A percentile compares a stretch with the other conserved stretches of the same genome.
Conservation (phyloP, 345 rosid species). For the Brassica incana region DNA sequence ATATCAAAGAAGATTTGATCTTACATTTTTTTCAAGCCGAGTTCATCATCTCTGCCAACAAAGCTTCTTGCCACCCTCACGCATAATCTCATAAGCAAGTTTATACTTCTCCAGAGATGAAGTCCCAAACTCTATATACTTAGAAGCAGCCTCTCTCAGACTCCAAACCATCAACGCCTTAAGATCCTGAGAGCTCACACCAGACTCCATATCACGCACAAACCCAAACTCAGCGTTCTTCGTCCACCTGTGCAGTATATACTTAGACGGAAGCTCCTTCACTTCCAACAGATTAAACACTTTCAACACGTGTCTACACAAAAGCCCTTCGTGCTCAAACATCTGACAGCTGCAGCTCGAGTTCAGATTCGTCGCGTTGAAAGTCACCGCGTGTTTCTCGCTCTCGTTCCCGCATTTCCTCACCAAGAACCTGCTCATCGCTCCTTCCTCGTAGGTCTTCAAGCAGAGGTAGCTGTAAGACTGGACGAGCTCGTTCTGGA, state of each 20-base stretch:
- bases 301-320: slow-evolving; percentile 78
- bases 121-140: slow-evolving; percentile 71
- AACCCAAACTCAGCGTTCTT: slow-evolving; percentile 73
- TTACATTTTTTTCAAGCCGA: slow-evolving; percentile 24
- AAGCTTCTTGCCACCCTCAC: slow-evolving; percentile 79
- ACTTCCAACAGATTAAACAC: slow-evolving; percentile 69
- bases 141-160: slow-evolving; percentile 80
- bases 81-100: slow-evolving; percentile 76
- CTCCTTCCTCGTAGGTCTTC: slow-evolving; percentile 75
- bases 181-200: slow-evolving; percentile 57
- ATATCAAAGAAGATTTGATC: slow-evolving; percentile 1
- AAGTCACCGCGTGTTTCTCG: slow-evolving; percentile 69
- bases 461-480: slow-evolving; percentile 62
- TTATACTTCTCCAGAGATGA: slow-evolving; percentile 72
- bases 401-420: slow-evolving; percentile 66
- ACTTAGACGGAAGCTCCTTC: slow-evolving; percentile 69
- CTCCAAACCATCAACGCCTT: slow-evolving; percentile 83
- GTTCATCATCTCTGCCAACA: slow-evolving; percentile 61
- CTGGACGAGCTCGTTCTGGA: slow-evolving; percentile 78
- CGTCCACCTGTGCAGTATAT: slow-evolving; percentile 83
- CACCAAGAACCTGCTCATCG: slow-evolving; percentile 64
- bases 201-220: slow-evolving; percentile 59
- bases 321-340: slow-evolving; percentile 88
- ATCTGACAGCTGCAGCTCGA: slow-evolving; percentile 83
- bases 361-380: slow-evolving; percentile 58